phyloP scores from a whole-genome alignment of 73 alveolate genomes.

The Durusdinium trenchii region DNA sequence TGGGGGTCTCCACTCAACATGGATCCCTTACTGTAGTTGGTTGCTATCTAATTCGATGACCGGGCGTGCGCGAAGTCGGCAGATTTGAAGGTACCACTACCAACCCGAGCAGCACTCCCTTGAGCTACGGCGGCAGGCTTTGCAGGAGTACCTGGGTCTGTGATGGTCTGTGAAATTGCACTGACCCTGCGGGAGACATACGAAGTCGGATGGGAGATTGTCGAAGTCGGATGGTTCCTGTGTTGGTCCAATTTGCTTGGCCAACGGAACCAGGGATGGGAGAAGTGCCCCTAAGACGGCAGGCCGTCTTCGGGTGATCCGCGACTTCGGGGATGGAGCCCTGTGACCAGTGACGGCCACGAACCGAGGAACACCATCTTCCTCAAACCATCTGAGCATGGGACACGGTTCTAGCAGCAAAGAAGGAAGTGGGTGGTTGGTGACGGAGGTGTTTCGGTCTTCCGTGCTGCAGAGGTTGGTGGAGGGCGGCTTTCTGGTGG shows the following conservation, averaged over 20 bases:
- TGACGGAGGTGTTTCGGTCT: not conserved
- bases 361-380: not conserved
- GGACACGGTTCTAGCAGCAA: not conserved
- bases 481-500: conserved; percentile 24
- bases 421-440: not conserved
- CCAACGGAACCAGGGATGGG: not conserved
- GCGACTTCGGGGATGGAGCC: no score
- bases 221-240: no score
- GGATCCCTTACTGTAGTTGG: no score
- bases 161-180: not conserved
- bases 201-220: no score
- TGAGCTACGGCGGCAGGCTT: conserved; percentile 62
- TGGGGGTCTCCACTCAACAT: no score
- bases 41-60: no score
- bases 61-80: no score
- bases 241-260: no score
- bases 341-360: not conserved
- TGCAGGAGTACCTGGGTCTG: conserved; percentile 8
- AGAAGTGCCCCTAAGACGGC: not conserved
- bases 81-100: conserved; percentile 43
- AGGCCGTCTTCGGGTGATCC: no score
- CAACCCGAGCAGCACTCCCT: conserved; percentile 78
- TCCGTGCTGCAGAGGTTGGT: not conserved
- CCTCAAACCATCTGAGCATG: no score
- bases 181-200: no score